Evolutionary conservation across 176 grass and related monocot species (phyloP).

Genomic region (Eleusine coracana): DNA sequence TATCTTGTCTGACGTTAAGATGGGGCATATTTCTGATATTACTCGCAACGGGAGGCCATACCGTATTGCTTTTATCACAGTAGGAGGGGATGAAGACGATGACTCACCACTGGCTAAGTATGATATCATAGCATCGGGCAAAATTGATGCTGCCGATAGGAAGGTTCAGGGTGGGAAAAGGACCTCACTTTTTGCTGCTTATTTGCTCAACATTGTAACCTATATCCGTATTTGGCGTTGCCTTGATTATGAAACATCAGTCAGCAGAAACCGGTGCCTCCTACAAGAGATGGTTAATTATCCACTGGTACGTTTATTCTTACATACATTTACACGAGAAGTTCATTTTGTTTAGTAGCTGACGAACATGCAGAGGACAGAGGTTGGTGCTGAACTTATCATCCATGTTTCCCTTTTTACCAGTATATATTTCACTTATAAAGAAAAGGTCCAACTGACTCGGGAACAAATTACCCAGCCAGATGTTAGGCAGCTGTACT

Average conservation of each 20-base stretch:
- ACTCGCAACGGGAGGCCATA: slow-evolving; percentile 28
- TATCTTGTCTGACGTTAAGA: slow-evolving; percentile 45
- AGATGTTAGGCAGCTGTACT: slow-evolving; percentile 21
- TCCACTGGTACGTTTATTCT: slow-evolving; percentile 45
- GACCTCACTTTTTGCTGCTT: slow-evolving; percentile 47
- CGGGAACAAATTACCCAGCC: neutral
- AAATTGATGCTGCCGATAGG: slow-evolving; percentile 33
- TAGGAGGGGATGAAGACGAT: slow-evolving; percentile 42
- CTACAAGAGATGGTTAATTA: slow-evolving; percentile 31
- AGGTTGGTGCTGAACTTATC: slow-evolving; percentile 7
- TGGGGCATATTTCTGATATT: slow-evolving; percentile 38
- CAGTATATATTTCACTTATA: neutral
- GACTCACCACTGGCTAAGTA: slow-evolving; percentile 42
- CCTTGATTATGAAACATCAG: slow-evolving; percentile 33
- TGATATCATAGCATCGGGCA: slow-evolving; percentile 36
- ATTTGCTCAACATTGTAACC: slow-evolving; percentile 62
- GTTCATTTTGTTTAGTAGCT: neutral
- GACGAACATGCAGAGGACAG: slow-evolving; percentile 8
- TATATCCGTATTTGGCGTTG: slow-evolving; percentile 55
- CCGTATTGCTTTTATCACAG: slow-evolving; percentile 35
- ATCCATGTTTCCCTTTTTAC: neutral
- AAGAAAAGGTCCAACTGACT: slow-evolving; percentile 1
- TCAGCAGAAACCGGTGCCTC: slow-evolving; percentile 34
- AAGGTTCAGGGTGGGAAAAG: neutral
- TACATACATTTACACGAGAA: slow-evolving; percentile 6